Evolutionary conservation across 768 basidiomycete species (phyloP), one percentile per base, ranked within the genome.

Genomic region (Xerocomellus dryophilus): DNA sequence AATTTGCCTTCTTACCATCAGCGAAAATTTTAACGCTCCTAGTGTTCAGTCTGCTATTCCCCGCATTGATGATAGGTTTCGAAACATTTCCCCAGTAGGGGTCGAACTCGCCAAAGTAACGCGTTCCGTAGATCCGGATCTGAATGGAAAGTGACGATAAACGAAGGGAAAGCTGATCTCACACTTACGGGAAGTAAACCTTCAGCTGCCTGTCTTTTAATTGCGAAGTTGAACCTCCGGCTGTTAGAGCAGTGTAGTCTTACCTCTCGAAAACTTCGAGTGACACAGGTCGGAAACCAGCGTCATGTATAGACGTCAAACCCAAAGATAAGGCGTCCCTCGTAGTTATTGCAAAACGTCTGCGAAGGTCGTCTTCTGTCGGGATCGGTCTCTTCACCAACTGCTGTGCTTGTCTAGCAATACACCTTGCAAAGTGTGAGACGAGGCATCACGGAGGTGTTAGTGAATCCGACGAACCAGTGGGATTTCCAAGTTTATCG

Each of bases 381-480:
- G 83, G 76, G 20, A 78, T 71, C 0, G 90, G 88, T 51, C 80
- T 80, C 49, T 74, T 77, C 34, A 93, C 73, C 32, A 93, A 71
- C 20, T 84, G 79, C 64, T 93, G 92, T 1, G 94, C 94, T 93
- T 94, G 70, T 97, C 94, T 51, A 94, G 70, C 53, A 93, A 75
- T 47, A 90, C 78, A 23, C 90, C 90, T 86, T 60, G 21, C 20
- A 29, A 7, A 29, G 31, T 41, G 48, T 53, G 49, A 50, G 50
- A 38, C 32, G 51, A 40, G 45, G 44, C 39, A 47, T 55, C 46
- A 43, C 18, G 17, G 23, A n/a, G 14, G 42, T 53, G 32, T 43
- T 25, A 43, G 54, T n/a, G 27, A 27, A 39, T 39, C 36, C 31
- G 15, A 50, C 68, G 64, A 58, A 82, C 93, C 93, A 38, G 84